Base-by-base conservation (phyloP, 2,329 filamentous ascomycete genomes). In the Aspergillus caelatus region DNA sequence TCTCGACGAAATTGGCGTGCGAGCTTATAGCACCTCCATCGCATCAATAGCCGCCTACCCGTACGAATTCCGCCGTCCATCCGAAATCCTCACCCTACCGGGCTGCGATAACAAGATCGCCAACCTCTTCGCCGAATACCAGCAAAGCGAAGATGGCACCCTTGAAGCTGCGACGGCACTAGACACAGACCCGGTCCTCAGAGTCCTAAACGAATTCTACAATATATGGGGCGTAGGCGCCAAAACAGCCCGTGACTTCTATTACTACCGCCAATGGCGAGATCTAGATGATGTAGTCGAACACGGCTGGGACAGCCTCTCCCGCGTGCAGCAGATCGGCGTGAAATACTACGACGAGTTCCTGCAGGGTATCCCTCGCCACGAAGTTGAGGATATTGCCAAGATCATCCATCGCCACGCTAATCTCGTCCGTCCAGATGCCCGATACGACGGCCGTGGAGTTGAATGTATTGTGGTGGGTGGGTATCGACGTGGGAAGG, bases 301-400 rank as follows among this genome's bases (percentile, higher is more conserved):
- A 71, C 85, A 88, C 70, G 93, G 91, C 12, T 98, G 94, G 94
- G 75, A 82, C 23, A 83, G 77, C 0, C 82, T 98, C 1, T 90
- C 85, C 0, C 88, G 93, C 14, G 91, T 92, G 1, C 94, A 97
- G 77, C 93, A 98, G 75, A 96, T 98, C 61, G 94, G 95, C 0
- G 82, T 97, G 52, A 98, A 98, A 75, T 97, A 89, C 78, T 97
- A 96, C 75, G 91, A 96, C 39, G 94, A 98, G 67, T 91, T 99
- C 61, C 80, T 86, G 53, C 78, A 84, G 19, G 88, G 86, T 16
- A 92, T 98, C 5, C 85, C 92, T 0, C 86, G 93, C 1, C 62
- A 73, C 0, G 93, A 98, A 75, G 91, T 93, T 0, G 89, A 92
- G 68, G 72, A 75, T 0, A 96, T 97, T 59, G 87, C 86, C 0